These are phyloP conservation scores for Colletotrichum tropicale DNA, from an alignment of 2,329 filamentous ascomycete genomes.

Conservation along the genomic window DNA sequence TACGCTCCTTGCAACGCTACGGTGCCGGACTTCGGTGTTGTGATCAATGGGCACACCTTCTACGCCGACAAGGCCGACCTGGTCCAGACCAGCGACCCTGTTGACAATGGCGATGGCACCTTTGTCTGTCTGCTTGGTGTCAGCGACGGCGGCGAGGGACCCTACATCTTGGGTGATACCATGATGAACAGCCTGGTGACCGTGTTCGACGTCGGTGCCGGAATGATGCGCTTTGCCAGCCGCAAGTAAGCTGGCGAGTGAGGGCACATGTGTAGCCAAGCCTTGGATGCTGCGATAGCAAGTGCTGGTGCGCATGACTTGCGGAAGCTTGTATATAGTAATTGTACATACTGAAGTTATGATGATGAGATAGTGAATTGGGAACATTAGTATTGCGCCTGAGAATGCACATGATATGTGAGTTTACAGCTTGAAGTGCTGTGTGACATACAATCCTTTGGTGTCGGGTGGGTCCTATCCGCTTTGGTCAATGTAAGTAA, in stretches of 20 bases:
- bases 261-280: rapidly evolving
- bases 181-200: constrained; percentile 32
- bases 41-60: constrained; percentile 27
- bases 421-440: too few species aligned
- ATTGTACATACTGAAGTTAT: not conserved
- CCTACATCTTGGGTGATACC: constrained; percentile 29
- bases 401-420: too few species aligned
- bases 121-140: constrained; percentile 30
- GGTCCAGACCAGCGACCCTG: constrained; percentile 26
- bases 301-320: not conserved
- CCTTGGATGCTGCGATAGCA: rapidly evolving
- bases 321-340: not conserved
- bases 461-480: too few species aligned
- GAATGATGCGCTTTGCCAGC: constrained; percentile 32
- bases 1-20: constrained; percentile 32
- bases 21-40: constrained; percentile 30
- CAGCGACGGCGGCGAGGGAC: constrained; percentile 23
- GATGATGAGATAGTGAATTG: not conserved
- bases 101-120: constrained; percentile 14
- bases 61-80: constrained; percentile 28
- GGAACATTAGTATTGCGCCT: too few species aligned
- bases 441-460: too few species aligned
- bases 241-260: not conserved
- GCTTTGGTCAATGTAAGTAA: too few species aligned
- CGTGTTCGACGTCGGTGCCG: constrained; percentile 32